Percentiles rank a stretch among this genome's conserved stretches.
Evolutionary conservation across 352 stramenopile species (phyloP).

Genomic region (Pilasporangium apinafurcum): DNA sequence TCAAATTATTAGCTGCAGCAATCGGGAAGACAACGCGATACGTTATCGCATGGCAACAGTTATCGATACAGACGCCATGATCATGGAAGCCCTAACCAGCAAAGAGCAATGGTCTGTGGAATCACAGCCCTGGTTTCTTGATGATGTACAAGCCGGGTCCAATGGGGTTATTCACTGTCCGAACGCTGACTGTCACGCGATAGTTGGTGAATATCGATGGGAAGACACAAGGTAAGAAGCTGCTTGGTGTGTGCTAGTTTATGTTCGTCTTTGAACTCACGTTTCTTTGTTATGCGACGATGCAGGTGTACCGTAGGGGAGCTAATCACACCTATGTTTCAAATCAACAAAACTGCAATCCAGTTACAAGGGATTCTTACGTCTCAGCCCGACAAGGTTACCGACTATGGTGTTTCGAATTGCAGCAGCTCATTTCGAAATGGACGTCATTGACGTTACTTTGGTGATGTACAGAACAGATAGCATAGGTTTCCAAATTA

Average conservation of each 20-base stretch:
- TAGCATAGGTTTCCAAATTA: too few relatives aligned
- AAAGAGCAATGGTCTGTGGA: slow-evolving; percentile 47
- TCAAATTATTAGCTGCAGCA: slow-evolving; percentile 12
- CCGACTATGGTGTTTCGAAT: background rate
- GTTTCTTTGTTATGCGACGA: too few relatives aligned
- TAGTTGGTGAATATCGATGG: slow-evolving; percentile 52
- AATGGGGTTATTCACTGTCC: slow-evolving; percentile 35
- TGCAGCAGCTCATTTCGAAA: background rate
- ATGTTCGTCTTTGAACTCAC: too few relatives aligned
- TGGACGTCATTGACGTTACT: too few relatives aligned
- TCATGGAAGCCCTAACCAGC: slow-evolving; percentile 16
- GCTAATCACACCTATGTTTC: slow-evolving; percentile 28
- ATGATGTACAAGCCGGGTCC: slow-evolving; percentile 6
- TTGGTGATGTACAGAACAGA: too few relatives aligned
- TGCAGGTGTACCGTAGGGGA: slow-evolving; percentile 38
- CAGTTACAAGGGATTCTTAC: slow-evolving; percentile 44
- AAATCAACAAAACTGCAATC: slow-evolving; percentile 39
- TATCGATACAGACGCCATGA: slow-evolving; percentile 23
- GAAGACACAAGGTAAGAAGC: slow-evolving; percentile 27
- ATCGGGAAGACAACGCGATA: slow-evolving; percentile 5
- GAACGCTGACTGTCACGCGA: slow-evolving; percentile 20
- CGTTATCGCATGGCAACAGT: slow-evolving; percentile 16
- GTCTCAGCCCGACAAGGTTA: slow-evolving; percentile 5
- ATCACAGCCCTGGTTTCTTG: slow-evolving; percentile 36
- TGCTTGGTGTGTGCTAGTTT: too few relatives aligned